Percentiles rank a stretch among this genome's conserved stretches.
phyloP scores from a whole-genome alignment of 2,329 filamentous ascomycete species.

The Xenosphaeropsis pyriputrescens region DNA sequence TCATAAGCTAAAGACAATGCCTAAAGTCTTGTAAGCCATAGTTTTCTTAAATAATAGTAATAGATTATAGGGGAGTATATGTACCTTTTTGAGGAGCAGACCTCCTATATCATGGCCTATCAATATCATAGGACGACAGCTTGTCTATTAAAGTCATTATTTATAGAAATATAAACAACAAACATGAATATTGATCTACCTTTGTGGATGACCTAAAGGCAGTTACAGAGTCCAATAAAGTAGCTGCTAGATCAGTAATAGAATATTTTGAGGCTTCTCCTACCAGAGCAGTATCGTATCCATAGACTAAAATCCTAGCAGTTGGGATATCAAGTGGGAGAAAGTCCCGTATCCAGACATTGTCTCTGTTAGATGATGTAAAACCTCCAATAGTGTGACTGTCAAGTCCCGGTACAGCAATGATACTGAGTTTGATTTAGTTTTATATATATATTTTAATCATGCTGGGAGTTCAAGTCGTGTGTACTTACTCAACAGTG shows the following conservation, averaged over 20 bases:
- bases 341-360: slow-evolving; percentile 18
- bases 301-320: slow-evolving; percentile 15
- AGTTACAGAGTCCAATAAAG: slow-evolving; percentile 1
- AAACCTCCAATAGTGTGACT: slow-evolving; percentile 17
- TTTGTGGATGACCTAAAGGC: slow-evolving; percentile 15
- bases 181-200: slow-evolving; percentile 2
- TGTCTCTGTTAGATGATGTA: slow-evolving; percentile 10
- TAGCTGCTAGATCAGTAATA: too few relatives aligned
- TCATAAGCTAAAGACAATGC: slow-evolving; percentile 6
- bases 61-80: too few relatives aligned
- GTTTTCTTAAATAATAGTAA: too few relatives aligned
- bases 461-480: too few relatives aligned
- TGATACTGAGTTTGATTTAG: slow-evolving; percentile 4
- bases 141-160: too few relatives aligned
- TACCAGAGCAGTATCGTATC: slow-evolving; percentile 13
- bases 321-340: slow-evolving; percentile 11
- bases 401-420: slow-evolving; percentile 16
- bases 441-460: too few relatives aligned
- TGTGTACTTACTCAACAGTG: too few relatives aligned
- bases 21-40: slow-evolving; percentile 1
- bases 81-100: too few relatives aligned
- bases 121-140: too few relatives aligned
- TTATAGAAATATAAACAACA: not conserved
- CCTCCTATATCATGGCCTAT: too few relatives aligned
- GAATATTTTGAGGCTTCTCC: too few relatives aligned